Evolutionary conservation across 768 basidiomycete species (phyloP).

Genomic region (Rhodosporidiobolus sp.): DNA sequence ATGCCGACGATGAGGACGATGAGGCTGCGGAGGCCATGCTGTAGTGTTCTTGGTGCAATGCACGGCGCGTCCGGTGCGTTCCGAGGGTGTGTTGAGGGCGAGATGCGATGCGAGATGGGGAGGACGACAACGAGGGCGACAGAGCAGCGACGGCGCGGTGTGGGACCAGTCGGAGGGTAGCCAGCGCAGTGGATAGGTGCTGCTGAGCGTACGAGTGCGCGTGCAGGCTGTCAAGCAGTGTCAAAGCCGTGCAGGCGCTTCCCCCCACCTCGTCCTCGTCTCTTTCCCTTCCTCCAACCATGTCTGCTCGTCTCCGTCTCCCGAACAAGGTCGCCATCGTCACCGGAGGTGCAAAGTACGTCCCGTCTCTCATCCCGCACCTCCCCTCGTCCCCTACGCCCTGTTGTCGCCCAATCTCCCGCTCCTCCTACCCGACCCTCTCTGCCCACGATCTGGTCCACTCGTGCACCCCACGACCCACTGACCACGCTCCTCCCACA

Average conservation of each 20-base stretch:
- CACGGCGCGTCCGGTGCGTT: too few species aligned
- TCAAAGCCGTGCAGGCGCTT: neutral
- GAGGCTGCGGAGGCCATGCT: neutral
- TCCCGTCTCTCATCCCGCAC: constrained; percentile 23
- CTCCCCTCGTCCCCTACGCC: neutral
- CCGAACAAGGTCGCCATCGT: constrained; percentile 64
- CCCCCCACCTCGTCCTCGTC: neutral
- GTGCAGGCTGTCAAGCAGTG: too few species aligned
- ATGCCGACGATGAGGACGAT: neutral
- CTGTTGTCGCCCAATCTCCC: neutral
- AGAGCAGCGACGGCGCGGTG: neutral
- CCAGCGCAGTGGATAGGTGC: neutral
- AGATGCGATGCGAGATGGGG: neutral
- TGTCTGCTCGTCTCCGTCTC: constrained; percentile 37
- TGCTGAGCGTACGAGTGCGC: neutral
- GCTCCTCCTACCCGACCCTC: constrained; percentile 1
- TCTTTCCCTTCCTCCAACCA: neutral
- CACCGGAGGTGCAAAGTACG: constrained; percentile 86
- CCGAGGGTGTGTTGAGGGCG: too few species aligned
- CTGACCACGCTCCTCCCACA: constrained; percentile 48
- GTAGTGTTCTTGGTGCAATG: too few species aligned
- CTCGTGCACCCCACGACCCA: neutral
- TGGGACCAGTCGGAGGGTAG: neutral
- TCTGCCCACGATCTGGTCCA: neutral
- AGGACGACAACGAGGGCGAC: neutral